phyloP scores from a whole-genome alignment of 768 basidiomycete genomes.

The Lentinula raphanica region DNA sequence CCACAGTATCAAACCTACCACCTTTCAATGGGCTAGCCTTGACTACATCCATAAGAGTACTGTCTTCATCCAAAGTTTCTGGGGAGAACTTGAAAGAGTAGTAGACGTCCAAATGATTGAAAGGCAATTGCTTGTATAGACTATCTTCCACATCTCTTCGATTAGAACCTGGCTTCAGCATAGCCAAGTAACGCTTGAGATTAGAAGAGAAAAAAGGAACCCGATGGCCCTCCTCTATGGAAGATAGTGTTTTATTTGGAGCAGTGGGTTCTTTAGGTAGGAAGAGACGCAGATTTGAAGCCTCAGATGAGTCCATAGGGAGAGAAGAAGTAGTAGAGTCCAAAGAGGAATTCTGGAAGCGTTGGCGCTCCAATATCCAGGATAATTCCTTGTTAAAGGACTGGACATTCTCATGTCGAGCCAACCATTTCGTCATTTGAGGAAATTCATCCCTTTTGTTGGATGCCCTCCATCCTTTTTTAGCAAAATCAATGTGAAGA shows the following conservation, averaged over 20 bases:
- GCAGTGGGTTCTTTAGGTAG: not conserved
- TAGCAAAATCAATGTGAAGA: no score
- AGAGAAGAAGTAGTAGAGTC: not conserved
- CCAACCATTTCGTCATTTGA: slow-evolving; percentile 25
- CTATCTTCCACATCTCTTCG: not conserved
- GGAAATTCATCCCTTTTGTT: slow-evolving; percentile 16
- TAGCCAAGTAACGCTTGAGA: not conserved
- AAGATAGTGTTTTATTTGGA: not conserved
- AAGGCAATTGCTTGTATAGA: not conserved
- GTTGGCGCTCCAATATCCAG: no score
- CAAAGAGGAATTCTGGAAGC: not conserved
- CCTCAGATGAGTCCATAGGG: no score
- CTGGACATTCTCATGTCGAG: slow-evolving; percentile 19
- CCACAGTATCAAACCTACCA: no score
- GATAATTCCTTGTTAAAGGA: no score
- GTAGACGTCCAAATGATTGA: not conserved
- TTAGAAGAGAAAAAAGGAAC: not conserved
- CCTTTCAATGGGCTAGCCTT: no score
- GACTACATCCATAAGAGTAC: no score
- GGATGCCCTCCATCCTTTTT: no score
- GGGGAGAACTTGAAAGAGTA: no score
- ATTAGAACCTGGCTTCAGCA: not conserved
- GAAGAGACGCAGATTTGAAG: not conserved
- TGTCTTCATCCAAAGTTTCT: no score
- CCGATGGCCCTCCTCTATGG: not conserved